Conservation (phyloP, 176 grass and related monocot genomes). For the Aegilops tauschii region DNA sequence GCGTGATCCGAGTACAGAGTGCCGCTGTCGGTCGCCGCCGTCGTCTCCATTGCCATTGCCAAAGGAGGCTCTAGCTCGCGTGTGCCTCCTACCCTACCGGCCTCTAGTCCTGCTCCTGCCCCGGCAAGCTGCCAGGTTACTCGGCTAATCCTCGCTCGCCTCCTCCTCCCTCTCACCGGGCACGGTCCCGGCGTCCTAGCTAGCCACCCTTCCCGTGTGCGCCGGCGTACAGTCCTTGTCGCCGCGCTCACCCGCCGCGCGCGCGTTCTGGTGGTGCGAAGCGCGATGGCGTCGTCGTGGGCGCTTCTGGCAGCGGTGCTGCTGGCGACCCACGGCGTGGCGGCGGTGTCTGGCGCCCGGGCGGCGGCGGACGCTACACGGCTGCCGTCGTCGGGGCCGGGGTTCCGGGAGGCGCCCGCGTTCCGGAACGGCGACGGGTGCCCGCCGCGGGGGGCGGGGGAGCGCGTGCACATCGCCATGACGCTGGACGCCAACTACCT, state of each 20-base stretch:
- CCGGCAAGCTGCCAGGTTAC: too few relatives aligned
- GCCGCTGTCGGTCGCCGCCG: background rate
- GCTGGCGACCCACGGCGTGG: background rate
- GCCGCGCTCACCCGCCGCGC: slow-evolving; percentile 5
- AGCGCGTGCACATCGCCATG: slow-evolving; percentile 72
- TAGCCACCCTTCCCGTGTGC: background rate
- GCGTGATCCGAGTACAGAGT: background rate
- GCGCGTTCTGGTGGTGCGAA: background rate
- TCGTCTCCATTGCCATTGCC: background rate
- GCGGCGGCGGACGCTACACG: background rate
- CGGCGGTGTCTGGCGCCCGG: background rate
- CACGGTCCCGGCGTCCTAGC: background rate
- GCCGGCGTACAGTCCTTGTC: background rate
- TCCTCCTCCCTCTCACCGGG: background rate
- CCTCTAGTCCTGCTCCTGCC: too few relatives aligned
- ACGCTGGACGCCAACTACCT: slow-evolving; percentile 96
- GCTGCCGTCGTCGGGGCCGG: too few relatives aligned
- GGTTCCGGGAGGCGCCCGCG: slow-evolving; percentile 61
- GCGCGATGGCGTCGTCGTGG: background rate
- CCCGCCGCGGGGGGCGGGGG: slow-evolving; percentile 9
- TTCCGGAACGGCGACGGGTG: slow-evolving; percentile 69
- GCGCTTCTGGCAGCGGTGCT: background rate
- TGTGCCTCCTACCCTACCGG: background rate
- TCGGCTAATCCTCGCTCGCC: too few relatives aligned
- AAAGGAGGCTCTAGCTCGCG: too few relatives aligned